A percentile compares a stretch with the other conserved stretches of the same genome.
These are phyloP conservation scores for Striga asiatica DNA, from an alignment of 257 asterid genomes.

Conservation along the genomic window DNA sequence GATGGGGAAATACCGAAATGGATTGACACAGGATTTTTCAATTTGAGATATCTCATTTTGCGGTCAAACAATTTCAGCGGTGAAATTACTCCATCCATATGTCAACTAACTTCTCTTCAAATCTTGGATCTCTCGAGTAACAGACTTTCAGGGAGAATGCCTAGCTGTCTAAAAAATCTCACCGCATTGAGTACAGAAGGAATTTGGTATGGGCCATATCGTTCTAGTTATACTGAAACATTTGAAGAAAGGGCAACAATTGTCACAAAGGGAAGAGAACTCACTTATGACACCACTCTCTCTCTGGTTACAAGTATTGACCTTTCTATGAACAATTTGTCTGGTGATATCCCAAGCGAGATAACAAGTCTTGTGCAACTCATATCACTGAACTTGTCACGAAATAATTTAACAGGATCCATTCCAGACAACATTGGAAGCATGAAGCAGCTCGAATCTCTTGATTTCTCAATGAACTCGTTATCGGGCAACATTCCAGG, in stretches of 20 bases:
- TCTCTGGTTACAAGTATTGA: too few relatives aligned
- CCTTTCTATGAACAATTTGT: too few relatives aligned
- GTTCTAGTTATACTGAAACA: neutral
- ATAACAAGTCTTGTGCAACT: constrained; percentile 12
- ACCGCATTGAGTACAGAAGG: constrained; percentile 15
- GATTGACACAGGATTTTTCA: too few relatives aligned
- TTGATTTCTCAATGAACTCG: constrained; percentile 17
- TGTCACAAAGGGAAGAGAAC: constrained; percentile 7
- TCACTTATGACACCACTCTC: constrained; percentile 7
- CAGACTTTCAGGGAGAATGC: constrained; percentile 15
- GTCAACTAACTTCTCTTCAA: too few relatives aligned
- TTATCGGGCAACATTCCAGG: constrained; percentile 20
- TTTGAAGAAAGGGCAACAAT: constrained; percentile 16
- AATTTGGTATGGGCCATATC: neutral
- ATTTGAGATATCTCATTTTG: constrained; percentile 15
- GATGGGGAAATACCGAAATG: too few relatives aligned
- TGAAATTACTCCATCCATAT: too few relatives aligned
- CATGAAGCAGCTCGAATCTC: too few relatives aligned
- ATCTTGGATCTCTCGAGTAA: too few relatives aligned
- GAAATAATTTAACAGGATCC: constrained; percentile 13
- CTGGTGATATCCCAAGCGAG: constrained; percentile 19
- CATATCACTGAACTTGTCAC: constrained; percentile 19
- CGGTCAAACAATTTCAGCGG: too few relatives aligned
- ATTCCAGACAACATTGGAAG: too few relatives aligned
- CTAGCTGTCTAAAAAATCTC: constrained; percentile 15